phyloP scores from a whole-genome alignment of 257 asterid genomes.

The Anisodus tanguticus region DNA sequence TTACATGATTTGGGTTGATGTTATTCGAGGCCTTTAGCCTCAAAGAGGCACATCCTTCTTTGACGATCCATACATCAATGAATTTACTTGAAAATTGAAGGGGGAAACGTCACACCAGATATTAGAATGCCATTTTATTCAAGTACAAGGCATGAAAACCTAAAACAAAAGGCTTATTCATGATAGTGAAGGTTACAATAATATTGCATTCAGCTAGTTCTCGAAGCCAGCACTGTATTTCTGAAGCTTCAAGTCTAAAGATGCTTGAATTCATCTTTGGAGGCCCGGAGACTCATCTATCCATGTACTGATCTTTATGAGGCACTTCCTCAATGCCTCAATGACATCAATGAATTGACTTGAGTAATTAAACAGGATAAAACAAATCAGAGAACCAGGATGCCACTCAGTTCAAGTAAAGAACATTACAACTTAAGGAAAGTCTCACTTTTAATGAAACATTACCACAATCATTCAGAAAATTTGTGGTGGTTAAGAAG shows the following conservation, averaged over 20 bases:
- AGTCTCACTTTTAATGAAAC: conserved; percentile 7
- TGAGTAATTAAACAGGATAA: conserved; percentile 6
- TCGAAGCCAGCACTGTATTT: neutral
- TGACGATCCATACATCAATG: neutral
- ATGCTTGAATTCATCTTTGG: neutral
- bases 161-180: neutral
- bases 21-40: neutral
- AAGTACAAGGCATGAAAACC: conserved; percentile 24
- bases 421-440: neutral
- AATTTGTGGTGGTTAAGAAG: no score
- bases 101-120: conserved; percentile 5
- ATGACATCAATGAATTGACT: neutral
- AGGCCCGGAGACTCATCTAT: neutral
- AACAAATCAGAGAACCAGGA: conserved; percentile 17
- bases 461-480: no score
- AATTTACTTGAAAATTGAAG: neutral
- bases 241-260: conserved; percentile 21
- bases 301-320: conserved; percentile 13
- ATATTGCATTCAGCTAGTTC: conserved; percentile 13
- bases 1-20: neutral
- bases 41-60: neutral
- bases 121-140: neutral
- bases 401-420: neutral
- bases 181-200: neutral
- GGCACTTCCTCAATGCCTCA: conserved; percentile 17